Percentiles rank a stretch among this genome's conserved stretches.
Conservation (phyloP, 306 rosid species). For the Sicyos baderoa region DNA sequence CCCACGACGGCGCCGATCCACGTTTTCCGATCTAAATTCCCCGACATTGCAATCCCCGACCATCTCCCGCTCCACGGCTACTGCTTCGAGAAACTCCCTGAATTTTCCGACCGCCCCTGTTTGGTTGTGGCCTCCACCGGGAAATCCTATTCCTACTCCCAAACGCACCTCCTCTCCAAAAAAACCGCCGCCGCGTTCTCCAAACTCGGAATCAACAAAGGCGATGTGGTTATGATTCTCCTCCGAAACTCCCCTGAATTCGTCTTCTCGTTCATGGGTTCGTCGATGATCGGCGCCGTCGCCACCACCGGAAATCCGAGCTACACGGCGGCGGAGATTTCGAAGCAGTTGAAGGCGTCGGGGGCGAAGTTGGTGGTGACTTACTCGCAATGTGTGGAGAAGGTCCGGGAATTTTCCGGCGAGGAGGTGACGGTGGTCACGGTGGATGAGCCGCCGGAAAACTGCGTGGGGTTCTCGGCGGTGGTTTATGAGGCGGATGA, state of each 20-base stretch:
- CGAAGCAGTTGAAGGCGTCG: slow-evolving; percentile 45
- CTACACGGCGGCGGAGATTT: slow-evolving; percentile 59
- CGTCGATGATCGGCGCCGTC: slow-evolving; percentile 71
- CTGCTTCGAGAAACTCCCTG: slow-evolving; percentile 40
- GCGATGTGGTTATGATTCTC: slow-evolving; percentile 67
- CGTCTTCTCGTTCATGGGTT: slow-evolving; percentile 54
- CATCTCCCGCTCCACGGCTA: slow-evolving; percentile 67
- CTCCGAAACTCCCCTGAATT: slow-evolving; percentile 70
- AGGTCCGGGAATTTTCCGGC: slow-evolving; percentile 28
- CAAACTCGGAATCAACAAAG: slow-evolving; percentile 43
- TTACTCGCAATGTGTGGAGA: slow-evolving; percentile 48
- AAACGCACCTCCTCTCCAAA: slow-evolving; percentile 32
- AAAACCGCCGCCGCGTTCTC: slow-evolving; percentile 48
- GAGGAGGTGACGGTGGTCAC: slow-evolving; percentile 36
- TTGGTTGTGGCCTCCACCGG: slow-evolving; percentile 61
- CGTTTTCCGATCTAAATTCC: slow-evolving; percentile 56
- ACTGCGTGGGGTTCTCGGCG: slow-evolving; percentile 61
- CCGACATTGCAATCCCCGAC: slow-evolving; percentile 58
- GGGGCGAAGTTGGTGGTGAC: slow-evolving; percentile 55
- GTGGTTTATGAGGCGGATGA: slow-evolving; percentile 41
- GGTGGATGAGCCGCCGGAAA: slow-evolving; percentile 50
- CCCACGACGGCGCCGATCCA: not conserved
- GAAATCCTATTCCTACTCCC: slow-evolving; percentile 39
- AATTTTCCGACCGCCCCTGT: slow-evolving; percentile 47
- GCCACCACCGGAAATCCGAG: slow-evolving; percentile 71